A percentile compares a stretch with the other conserved stretches of the same genome.
Evolutionary conservation across 495 filamentous ascomycete species (phyloP).

Genomic region (Cercophora sp.): DNA sequence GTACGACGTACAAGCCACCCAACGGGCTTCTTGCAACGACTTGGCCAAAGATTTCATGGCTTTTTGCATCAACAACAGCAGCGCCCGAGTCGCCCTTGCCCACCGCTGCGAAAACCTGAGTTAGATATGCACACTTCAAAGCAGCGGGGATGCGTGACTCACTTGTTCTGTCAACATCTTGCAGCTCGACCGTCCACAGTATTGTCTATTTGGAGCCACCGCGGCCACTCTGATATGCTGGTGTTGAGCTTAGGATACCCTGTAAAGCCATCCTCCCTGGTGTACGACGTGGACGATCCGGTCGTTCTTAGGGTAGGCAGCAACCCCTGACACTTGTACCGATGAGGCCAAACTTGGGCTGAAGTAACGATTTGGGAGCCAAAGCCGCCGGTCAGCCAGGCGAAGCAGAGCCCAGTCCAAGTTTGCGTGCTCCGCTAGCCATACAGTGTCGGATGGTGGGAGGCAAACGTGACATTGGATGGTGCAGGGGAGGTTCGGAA

Average conservation of each 20-base stretch:
- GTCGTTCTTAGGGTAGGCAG: not conserved
- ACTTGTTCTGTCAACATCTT: not conserved
- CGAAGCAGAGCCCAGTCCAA: not conserved
- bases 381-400: not conserved
- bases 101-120: not conserved
- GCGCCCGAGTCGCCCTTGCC: not conserved
- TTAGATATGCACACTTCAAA: not conserved
- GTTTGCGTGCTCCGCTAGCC: not conserved
- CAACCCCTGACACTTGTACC: not conserved
- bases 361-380: not conserved
- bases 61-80: not conserved
- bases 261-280: not conserved
- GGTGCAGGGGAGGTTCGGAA: not conserved
- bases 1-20: not conserved
- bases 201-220: not conserved
- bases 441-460: not conserved
- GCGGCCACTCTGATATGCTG: not conserved
- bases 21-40: not conserved
- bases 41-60: not conserved
- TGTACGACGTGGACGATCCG: not conserved
- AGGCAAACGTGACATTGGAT: not conserved
- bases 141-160: not conserved
- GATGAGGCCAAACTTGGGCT: not conserved
- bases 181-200: not conserved
- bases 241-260: not conserved